These are phyloP conservation scores for Cercospora berteroae DNA, from an alignment of 2,329 filamentous ascomycete species.

Conservation along the genomic window DNA sequence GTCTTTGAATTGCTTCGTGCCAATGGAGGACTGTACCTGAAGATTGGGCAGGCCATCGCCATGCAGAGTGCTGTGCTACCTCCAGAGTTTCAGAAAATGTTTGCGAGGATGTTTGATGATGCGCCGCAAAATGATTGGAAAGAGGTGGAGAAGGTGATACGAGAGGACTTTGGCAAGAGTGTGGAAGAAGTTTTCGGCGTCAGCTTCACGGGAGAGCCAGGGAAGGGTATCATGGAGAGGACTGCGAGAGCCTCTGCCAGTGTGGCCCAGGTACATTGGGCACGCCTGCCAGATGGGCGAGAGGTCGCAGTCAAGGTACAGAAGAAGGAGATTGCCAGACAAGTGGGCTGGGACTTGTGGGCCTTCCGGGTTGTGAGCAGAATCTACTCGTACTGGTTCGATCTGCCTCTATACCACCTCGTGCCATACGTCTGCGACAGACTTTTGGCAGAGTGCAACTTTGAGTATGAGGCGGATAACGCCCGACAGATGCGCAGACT, in stretches of 20 bases:
- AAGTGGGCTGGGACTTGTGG: slow-evolving; percentile 94
- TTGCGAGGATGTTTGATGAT: slow-evolving; percentile 94
- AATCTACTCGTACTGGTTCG: slow-evolving; percentile 83
- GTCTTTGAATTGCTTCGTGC: slow-evolving; percentile 75
- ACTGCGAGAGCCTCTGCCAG: slow-evolving; percentile 78
- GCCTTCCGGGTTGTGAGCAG: slow-evolving; percentile 85
- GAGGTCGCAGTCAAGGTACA: slow-evolving; percentile 96
- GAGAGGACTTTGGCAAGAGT: slow-evolving; percentile 81
- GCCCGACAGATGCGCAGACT: slow-evolving; percentile 78
- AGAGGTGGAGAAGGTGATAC: slow-evolving; percentile 79
- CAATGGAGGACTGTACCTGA: slow-evolving; percentile 93
- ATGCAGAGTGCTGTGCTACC: slow-evolving; percentile 96
- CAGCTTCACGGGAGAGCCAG: slow-evolving; percentile 59
- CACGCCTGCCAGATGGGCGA: slow-evolving; percentile 75
- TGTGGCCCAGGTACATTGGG: slow-evolving; percentile 97
- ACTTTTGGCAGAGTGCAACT: slow-evolving; percentile 91
- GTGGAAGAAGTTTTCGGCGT: slow-evolving; percentile 92
- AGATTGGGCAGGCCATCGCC: slow-evolving; percentile 96
- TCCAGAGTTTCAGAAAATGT: slow-evolving; percentile 95
- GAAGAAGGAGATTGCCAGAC: slow-evolving; percentile 87
- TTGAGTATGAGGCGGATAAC: slow-evolving; percentile 86
- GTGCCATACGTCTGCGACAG: slow-evolving; percentile 92
- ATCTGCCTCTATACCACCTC: slow-evolving; percentile 85
- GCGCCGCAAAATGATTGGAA: slow-evolving; percentile 89
- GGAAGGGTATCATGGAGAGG: slow-evolving; percentile 66